Conservation (phyloP, 306 rosid species). For the Vicia villosa region DNA sequence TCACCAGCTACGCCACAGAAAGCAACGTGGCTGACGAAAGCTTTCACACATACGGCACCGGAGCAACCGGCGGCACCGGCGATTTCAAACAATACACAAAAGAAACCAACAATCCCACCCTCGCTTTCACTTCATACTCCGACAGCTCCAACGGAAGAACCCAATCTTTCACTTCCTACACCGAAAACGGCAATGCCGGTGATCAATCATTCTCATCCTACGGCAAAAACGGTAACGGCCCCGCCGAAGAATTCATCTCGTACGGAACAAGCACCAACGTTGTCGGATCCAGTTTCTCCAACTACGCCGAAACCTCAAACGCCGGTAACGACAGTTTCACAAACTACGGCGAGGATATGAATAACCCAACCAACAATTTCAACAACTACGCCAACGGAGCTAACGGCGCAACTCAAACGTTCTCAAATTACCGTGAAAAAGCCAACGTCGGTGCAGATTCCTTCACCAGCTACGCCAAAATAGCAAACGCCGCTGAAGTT, state of each 20-base stretch:
- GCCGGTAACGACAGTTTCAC: slow-evolving; percentile 60
- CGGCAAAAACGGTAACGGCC: slow-evolving; percentile 76
- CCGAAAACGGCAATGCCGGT: slow-evolving; percentile 75
- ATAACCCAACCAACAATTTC: slow-evolving; percentile 73
- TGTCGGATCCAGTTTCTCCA: slow-evolving; percentile 63
- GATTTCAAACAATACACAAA: slow-evolving; percentile 64
- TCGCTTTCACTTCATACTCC: slow-evolving; percentile 74
- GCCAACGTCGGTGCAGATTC: slow-evolving; percentile 85
- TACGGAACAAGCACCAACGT: slow-evolving; percentile 79
- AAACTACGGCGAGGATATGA: slow-evolving; percentile 65
- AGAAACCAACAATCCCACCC: slow-evolving; percentile 67
- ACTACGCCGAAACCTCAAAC: slow-evolving; percentile 55
- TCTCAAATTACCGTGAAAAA: slow-evolving; percentile 72
- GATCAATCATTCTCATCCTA: slow-evolving; percentile 70
- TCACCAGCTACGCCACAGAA: slow-evolving; percentile 49
- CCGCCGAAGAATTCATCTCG: slow-evolving; percentile 48
- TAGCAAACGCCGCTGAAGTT: slow-evolving; percentile 56
- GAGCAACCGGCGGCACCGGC: slow-evolving; percentile 73
- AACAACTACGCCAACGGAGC: slow-evolving; percentile 70
- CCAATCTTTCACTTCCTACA: slow-evolving; percentile 69
- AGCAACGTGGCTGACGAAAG: slow-evolving; percentile 82
- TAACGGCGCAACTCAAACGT: slow-evolving; percentile 63
- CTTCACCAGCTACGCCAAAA: slow-evolving; percentile 72
- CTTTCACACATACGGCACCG: slow-evolving; percentile 69
- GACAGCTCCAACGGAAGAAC: slow-evolving; percentile 64